Evolutionary conservation across 257 asterid genomes (phyloP).

Genomic region (Sherardia arvensis): DNA sequence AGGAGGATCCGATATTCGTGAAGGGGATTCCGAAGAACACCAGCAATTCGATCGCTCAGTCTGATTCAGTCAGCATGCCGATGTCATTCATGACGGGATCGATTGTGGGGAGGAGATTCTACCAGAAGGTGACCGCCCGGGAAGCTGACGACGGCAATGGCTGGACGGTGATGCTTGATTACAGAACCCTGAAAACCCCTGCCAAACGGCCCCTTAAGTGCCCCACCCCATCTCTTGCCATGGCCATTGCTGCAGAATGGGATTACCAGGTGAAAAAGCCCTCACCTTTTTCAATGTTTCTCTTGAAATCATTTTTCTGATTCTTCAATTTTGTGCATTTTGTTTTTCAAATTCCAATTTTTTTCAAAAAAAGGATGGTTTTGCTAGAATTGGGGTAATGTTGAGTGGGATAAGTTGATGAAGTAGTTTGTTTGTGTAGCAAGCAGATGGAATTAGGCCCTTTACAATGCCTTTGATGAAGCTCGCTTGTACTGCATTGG

Average conservation of each 20-base stretch:
- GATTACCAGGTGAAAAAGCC: conserved; percentile 59
- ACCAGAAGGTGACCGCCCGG: conserved; percentile 64
- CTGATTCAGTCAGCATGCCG: conserved; percentile 67
- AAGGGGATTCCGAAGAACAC: conserved; percentile 33
- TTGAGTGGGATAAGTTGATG: background rate
- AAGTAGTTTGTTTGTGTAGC: conserved; percentile 30
- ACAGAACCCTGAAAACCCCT: conserved; percentile 86
- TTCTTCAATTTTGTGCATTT: background rate
- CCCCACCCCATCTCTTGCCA: conserved; percentile 74
- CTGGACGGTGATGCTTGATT: conserved; percentile 92
- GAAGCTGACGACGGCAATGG: conserved; percentile 86
- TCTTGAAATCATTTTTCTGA: background rate
- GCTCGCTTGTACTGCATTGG: conserved; percentile 86
- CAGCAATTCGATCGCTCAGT: conserved; percentile 14
- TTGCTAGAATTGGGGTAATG: background rate
- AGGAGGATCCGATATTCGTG: conserved; percentile 34
- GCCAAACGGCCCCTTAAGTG: conserved; percentile 72
- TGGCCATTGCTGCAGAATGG: conserved; percentile 98
- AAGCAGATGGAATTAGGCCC: conserved; percentile 85
- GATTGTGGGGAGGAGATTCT: conserved; percentile 84
- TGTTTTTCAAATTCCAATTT: background rate
- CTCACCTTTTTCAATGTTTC: background rate
- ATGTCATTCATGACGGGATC: conserved; percentile 92
- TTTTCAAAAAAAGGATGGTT: background rate
- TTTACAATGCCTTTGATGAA: conserved; percentile 94